phyloP scores from a whole-genome alignment of 2,329 filamentous ascomycete genomes.

The Sporothrix luriei region DNA sequence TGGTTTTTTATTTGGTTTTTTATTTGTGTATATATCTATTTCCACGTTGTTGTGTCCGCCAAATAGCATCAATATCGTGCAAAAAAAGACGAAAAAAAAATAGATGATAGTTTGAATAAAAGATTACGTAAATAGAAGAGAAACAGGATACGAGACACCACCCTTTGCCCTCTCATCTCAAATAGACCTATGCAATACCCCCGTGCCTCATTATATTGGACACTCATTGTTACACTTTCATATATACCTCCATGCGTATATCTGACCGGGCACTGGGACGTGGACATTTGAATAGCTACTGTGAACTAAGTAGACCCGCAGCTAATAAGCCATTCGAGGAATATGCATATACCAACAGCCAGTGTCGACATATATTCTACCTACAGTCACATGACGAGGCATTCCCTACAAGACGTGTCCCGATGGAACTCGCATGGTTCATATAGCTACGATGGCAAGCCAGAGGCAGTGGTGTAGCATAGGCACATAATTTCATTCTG shows the following conservation, averaged over 20 bases:
- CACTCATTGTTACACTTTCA: background rate
- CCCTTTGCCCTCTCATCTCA: background rate
- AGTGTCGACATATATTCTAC: background rate
- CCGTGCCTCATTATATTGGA: too few species aligned
- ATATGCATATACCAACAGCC: background rate
- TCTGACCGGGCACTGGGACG: slow-evolving; percentile 18
- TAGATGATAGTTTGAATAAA: background rate
- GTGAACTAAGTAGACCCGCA: background rate
- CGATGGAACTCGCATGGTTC: background rate
- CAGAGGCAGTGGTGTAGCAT: too few species aligned
- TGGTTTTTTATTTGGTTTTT: background rate
- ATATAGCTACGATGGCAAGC: background rate
- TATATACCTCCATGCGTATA: background rate
- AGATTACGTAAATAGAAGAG: background rate
- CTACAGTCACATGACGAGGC: background rate
- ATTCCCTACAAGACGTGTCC: background rate
- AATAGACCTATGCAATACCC: background rate
- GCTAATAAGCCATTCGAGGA: background rate
- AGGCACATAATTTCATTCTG: background rate
- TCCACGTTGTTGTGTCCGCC: too few species aligned
- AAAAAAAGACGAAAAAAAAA: background rate
- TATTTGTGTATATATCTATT: too few species aligned
- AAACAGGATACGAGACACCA: background rate
- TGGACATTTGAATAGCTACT: background rate
- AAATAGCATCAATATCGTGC: too few species aligned